Conservation (phyloP, 306 rosid species). For the Fragaria vesca region DNA sequence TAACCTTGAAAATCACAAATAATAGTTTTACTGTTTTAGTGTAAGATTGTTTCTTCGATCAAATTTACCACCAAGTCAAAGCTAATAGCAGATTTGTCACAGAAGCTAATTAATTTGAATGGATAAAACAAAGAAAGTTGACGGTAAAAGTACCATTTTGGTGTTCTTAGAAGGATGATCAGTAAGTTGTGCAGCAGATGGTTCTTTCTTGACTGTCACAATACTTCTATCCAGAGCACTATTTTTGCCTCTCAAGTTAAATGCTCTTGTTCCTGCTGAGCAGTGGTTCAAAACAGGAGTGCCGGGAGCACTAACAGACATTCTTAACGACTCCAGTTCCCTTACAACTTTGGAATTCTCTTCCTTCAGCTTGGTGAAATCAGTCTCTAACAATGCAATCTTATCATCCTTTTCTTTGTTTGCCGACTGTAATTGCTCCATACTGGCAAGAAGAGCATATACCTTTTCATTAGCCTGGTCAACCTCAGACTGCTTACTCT, state of each 20-base stretch:
- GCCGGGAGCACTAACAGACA: constrained; percentile 30
- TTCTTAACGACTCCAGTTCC: constrained; percentile 57
- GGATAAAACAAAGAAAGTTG: background rate
- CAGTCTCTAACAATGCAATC: constrained; percentile 50
- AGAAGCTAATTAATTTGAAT: background rate
- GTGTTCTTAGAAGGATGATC: constrained; percentile 26
- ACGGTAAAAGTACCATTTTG: constrained; percentile 39
- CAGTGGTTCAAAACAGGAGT: constrained; percentile 59
- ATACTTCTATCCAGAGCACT: constrained; percentile 33
- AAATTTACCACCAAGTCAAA: background rate
- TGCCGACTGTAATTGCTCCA: constrained; percentile 63
- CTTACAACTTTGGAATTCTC: constrained; percentile 47
- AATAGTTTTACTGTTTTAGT: background rate
- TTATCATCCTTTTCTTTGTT: constrained; percentile 55
- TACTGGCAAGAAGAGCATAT: constrained; percentile 44
- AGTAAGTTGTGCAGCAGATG: constrained; percentile 27
- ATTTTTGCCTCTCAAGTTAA: constrained; percentile 28
- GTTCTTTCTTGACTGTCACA: constrained; percentile 42
- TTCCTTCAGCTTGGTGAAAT: constrained; percentile 50
- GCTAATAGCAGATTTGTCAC: background rate
- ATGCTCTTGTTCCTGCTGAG: constrained; percentile 25
- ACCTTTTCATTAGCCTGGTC: constrained; percentile 49
- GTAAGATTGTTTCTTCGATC: background rate
- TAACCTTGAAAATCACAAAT: background rate
- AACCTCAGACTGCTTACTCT: constrained; percentile 49